Conservation (phyloP, 108 stramenopile genomes). For the Nannochloropsis gaditana region DNA sequence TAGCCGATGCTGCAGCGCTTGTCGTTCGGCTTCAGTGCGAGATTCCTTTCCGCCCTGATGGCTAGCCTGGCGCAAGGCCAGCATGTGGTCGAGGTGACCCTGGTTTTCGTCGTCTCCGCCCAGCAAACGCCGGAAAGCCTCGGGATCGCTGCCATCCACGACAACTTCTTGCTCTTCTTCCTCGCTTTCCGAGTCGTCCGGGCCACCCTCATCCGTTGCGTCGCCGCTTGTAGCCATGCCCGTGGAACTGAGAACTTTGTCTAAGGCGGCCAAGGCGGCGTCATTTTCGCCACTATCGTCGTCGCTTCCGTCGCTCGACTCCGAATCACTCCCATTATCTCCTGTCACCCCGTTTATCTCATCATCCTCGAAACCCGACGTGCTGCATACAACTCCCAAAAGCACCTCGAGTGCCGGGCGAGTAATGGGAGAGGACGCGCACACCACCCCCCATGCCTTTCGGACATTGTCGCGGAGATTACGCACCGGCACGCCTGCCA, state of each 20-base stretch:
- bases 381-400: neutral
- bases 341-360: neutral
- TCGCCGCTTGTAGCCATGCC: no score
- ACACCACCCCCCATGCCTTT: constrained; percentile 7
- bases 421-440: neutral
- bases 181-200: neutral
- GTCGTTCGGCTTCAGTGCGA: constrained; percentile 6
- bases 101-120: neutral
- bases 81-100: neutral
- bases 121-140: neutral
- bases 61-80: constrained; percentile 1
- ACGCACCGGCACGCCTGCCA: neutral
- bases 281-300: neutral
- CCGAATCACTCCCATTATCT: neutral
- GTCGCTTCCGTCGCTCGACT: neutral
- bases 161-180: neutral
- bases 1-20: neutral
- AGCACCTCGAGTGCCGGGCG: neutral
- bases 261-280: neutral
- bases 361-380: neutral
- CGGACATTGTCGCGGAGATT: neutral
- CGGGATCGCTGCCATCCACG: neutral
- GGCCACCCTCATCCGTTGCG: neutral
- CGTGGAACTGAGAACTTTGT: neutral
- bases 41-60: constrained; percentile 14